Percentiles rank a stretch among this genome's conserved stretches.
Conservation (phyloP, 495 filamentous ascomycete species). For the Lophiostoma macrostomum region DNA sequence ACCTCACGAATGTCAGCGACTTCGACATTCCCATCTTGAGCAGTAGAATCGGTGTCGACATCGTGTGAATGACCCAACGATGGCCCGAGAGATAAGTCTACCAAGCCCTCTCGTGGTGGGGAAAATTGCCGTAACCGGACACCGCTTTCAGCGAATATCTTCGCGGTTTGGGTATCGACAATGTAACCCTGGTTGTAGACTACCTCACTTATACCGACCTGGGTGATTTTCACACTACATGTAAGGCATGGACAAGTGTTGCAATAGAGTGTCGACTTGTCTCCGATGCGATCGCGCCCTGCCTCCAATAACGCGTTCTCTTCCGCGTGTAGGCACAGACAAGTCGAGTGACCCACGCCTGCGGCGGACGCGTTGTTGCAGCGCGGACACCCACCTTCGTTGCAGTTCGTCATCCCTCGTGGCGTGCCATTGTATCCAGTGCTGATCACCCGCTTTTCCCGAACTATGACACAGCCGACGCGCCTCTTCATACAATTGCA, state of each 20-base stretch:
- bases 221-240: conserved; percentile 96
- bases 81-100: conserved; percentile 21
- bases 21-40: not conserved
- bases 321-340: conserved; percentile 92
- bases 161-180: conserved; percentile 64
- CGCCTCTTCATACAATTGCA: conserved; percentile 98
- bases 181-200: conserved; percentile 91
- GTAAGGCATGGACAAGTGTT: conserved; percentile 97
- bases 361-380: conserved; percentile 73
- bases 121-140: conserved; percentile 31
- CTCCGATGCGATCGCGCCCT: conserved; percentile 81
- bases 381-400: conserved; percentile 86
- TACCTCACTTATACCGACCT: conserved; percentile 92
- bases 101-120: conserved; percentile 25
- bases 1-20: conserved; percentile 1
- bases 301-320: conserved; percentile 96
- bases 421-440: conserved; percentile 99
- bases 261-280: conserved; percentile 80
- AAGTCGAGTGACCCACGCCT: conserved; percentile 75
- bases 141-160: conserved; percentile 27
- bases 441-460: conserved; percentile 81
- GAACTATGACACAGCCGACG: conserved; percentile 91
- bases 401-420: conserved; percentile 80
- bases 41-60: not conserved
- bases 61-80: not conserved